A percentile compares a stretch with the other conserved stretches of the same genome.
These are phyloP conservation scores for Leptodermis oblonga DNA, from an alignment of 257 asterid species.

Conservation along the genomic window DNA sequence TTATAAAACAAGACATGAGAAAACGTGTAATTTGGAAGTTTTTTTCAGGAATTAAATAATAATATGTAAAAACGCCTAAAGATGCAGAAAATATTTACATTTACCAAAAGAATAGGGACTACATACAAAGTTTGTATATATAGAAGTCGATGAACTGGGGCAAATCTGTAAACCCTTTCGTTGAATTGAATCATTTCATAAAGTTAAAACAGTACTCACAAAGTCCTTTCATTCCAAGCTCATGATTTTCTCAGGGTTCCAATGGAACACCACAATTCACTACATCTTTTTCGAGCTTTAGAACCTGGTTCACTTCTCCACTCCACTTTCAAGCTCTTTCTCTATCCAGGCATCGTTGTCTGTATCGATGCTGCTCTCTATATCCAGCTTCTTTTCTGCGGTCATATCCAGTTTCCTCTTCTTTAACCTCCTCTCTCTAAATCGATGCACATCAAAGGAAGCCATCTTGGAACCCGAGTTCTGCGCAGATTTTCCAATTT, in stretches of 20 bases:
- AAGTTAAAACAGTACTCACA: background rate
- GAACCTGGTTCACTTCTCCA: constrained; percentile 3
- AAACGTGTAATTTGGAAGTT: too few relatives aligned
- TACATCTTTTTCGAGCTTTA: background rate
- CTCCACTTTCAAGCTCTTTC: constrained; percentile 46
- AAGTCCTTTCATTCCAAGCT: background rate
- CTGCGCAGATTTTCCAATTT: constrained; percentile 23
- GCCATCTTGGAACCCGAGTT: constrained; percentile 24
- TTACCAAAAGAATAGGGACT: background rate
- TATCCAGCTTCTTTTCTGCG: constrained; percentile 14
- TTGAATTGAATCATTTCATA: background rate
- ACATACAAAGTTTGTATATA: background rate
- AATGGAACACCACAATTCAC: background rate
- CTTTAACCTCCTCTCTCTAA: constrained; percentile 45
- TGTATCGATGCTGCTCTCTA: constrained; percentile 21
- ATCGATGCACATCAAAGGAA: constrained; percentile 23
- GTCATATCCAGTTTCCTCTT: constrained; percentile 28
- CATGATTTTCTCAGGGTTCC: background rate
- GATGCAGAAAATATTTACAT: background rate
- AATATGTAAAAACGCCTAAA: background rate
- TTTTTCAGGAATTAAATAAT: too few relatives aligned
- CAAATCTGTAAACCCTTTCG: too few relatives aligned
- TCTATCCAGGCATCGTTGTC: constrained; percentile 51
- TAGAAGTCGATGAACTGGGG: background rate
- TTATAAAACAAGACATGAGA: too few relatives aligned